A percentile compares a stretch with the other conserved stretches of the same genome.
These are phyloP conservation scores for Lotus japonicus DNA, from an alignment of 306 rosid genomes.

Conservation along the genomic window DNA sequence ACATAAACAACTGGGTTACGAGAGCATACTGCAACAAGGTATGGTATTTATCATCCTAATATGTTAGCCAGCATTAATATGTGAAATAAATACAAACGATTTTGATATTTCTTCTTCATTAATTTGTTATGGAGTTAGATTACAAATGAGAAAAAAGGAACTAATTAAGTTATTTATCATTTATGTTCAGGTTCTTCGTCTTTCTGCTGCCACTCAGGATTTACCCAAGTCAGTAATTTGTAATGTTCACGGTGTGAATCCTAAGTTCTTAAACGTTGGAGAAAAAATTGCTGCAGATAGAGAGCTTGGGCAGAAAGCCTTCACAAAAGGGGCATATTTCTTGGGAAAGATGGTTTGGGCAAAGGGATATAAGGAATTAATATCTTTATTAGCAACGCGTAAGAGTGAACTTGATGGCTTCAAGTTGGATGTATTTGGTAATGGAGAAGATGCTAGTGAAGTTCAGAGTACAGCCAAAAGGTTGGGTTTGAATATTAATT, in stretches of 20 bases:
- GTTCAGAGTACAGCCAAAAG: conserved; percentile 69
- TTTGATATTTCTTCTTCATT: neutral
- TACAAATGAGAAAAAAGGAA: neutral
- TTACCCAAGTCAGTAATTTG: conserved; percentile 80
- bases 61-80: neutral
- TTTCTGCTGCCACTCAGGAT: conserved; percentile 93
- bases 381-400: conserved; percentile 65
- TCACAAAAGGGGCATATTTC: conserved; percentile 94
- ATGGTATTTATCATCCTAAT: conserved; percentile 6
- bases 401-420: conserved; percentile 74
- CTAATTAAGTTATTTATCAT: neutral
- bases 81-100: neutral
- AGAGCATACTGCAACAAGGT: conserved; percentile 92
- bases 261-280: conserved; percentile 79
- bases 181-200: conserved; percentile 79
- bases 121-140: neutral
- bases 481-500: conserved; percentile 76
- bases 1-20: conserved; percentile 89
- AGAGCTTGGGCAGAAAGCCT: conserved; percentile 69
- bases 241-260: conserved; percentile 97
- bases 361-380: conserved; percentile 80
- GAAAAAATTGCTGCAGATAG: conserved; percentile 64
- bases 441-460: conserved; percentile 89
- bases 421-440: conserved; percentile 86
- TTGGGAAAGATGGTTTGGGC: conserved; percentile 99